Evolutionary conservation across 768 basidiomycete genomes (phyloP), one percentile per base, ranked within the genome.

Genomic region (Kwoniella pini): DNA sequence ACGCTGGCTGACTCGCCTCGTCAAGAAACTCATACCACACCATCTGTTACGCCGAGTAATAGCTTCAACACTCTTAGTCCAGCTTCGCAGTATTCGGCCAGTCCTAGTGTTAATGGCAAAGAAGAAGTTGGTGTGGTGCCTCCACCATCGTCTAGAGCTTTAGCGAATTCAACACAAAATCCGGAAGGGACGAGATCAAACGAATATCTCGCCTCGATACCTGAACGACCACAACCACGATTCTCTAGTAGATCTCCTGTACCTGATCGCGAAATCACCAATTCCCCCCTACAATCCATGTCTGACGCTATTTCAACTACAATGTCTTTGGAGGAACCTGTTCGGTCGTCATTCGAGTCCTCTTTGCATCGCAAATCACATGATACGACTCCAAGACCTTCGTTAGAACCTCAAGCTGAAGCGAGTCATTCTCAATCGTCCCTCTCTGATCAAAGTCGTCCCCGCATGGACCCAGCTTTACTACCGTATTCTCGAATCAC

Each of bases 401-500:
- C 64, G 19, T n/a, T 60, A 11, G 62, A 56, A 39, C 57, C 45
- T 39, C 52, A 54, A 39, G 38, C 36, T 39, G 33, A 53, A 28
- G 36, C 45, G 9, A 53, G 28, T n/a, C 9, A 36, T 4, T 39
- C 39, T 22, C 17, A 28, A 33, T 1, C 52, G 48, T 27, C 52
- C 21, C 33, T 36, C 43, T 21, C 15, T 19, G n/a, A 48, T 27
- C 28, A 38, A 39, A 38, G 24, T 31, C 54, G 36, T 31, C 60
- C 54, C 24, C 46, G 38, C 4, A 56, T 80, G 24, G 60, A 71
- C 9, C 52, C 71, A 2, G 51, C 64, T 13, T 90, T 95, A 71
- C 86, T 98, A 13, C 85, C 86, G 36, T 83, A 83, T 49, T 90
- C 91, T 2, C 82, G 80, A 26, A 82, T 91, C 57, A 75, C 79